Base-by-base conservation (phyloP, 2,329 filamentous ascomycete genomes). In the Sporothrix brasiliensis region DNA sequence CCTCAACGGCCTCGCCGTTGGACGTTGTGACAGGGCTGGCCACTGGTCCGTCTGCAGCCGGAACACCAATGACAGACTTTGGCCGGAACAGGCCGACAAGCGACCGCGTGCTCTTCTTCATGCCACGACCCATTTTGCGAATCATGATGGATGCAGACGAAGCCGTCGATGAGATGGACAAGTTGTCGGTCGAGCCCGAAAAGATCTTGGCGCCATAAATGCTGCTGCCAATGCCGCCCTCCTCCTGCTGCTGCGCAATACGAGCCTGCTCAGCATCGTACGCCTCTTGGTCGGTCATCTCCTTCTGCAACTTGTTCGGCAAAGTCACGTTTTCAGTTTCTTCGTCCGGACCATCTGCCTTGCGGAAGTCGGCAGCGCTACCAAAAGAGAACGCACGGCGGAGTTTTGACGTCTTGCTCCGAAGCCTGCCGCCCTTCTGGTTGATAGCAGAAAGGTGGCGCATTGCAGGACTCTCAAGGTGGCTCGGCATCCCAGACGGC, bases 61-160 rank as follows among this genome's bases (percentile, higher is more conserved):
- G 88, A 24, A 91, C 88, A 44, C 93, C 94, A 75, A 94, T 87
- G 19, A 97, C 85, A 0, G 94, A 98, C 80, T 98, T 99, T 0
- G 95, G 94, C 73, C 95, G 87, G 83, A 99, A 99, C 9, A 99
- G 85, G 34, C 95, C 95, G 75, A 96, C 96, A 69, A 99, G 87
- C 30, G 94, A 97, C 63, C 94, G 88, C 21, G 91, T 91, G 67
- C 93, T 91, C 81, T 95, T 96, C 86, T 97, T 98, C 89, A 98
- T 91, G n/a, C 94, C 94, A 74, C 93, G 93, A 70, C 95, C 95
- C 95, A 99, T 99, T 83, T 99, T 99, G 68, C 95, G 89, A 74
- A 99, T 91, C 92, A 96, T 96, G 76, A 96, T 89, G 41, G 93
- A 96, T 47, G 92, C 92, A 24, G 92, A 96, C 7, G 93, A 96